These are phyloP conservation scores for Colletotrichum scovillei DNA, from an alignment of 2,329 filamentous ascomycete genomes.

Conservation along the genomic window DNA sequence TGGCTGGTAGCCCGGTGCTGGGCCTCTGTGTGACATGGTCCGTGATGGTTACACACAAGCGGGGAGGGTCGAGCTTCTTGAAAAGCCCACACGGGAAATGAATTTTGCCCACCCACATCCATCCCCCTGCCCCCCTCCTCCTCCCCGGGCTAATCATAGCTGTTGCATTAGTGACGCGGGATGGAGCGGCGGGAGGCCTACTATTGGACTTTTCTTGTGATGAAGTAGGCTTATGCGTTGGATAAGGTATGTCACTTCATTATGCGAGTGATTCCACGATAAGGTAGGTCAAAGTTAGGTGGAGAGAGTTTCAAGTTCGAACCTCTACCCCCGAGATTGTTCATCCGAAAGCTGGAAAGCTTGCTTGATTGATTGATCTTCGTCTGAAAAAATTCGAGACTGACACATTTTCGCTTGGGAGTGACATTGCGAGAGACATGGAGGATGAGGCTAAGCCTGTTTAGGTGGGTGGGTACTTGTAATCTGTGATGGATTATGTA, in stretches of 20 bases:
- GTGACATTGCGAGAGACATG: background rate
- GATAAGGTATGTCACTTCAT: background rate
- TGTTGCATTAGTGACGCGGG: slow-evolving; percentile 3
- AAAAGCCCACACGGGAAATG: background rate
- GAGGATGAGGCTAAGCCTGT: background rate
- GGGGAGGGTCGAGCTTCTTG: background rate
- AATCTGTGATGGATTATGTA: background rate
- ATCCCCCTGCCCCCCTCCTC: background rate
- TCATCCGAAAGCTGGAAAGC: too few species aligned
- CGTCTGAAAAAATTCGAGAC: background rate
- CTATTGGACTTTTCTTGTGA: background rate
- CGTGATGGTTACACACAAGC: background rate
- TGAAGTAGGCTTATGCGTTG: background rate
- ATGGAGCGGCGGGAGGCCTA: background rate
- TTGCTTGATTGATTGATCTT: background rate
- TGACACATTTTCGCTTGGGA: background rate
- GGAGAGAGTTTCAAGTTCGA: too few species aligned
- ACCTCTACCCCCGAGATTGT: too few species aligned
- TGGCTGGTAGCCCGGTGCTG: too few species aligned
- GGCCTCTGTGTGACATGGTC: background rate
- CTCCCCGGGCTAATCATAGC: background rate
- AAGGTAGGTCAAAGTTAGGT: too few species aligned
- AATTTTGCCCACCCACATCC: background rate
- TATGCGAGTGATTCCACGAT: background rate
- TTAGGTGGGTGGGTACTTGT: background rate